Evolutionary conservation across 345 rosid species (phyloP).

Genomic region (Bruguiera parviflora): DNA sequence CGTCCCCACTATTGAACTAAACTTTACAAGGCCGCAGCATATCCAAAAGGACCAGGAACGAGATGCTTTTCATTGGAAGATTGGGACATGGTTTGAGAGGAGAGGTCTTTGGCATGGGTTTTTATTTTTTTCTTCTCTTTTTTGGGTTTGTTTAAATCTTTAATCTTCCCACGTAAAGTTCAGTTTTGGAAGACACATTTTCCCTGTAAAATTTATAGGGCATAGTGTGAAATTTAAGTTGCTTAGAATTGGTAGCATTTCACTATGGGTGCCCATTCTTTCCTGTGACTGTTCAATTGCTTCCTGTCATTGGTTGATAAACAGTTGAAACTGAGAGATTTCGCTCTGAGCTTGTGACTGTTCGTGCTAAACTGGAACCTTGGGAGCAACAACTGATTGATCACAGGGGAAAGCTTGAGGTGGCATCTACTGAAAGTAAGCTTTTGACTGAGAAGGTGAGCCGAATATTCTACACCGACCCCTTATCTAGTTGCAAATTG

Average conservation of each 20-base stretch:
- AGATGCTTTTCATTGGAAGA: too few relatives aligned
- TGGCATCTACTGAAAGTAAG: slow-evolving; percentile 73
- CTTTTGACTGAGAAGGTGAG: slow-evolving; percentile 79
- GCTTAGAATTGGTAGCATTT: neutral
- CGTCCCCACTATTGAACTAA: too few relatives aligned
- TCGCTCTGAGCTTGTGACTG: slow-evolving; percentile 68
- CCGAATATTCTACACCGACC: slow-evolving; percentile 9
- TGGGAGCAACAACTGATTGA: slow-evolving; percentile 86
- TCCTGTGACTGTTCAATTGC: neutral
- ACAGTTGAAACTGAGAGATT: slow-evolving; percentile 83
- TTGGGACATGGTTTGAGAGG: too few relatives aligned
- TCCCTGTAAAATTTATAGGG: neutral
- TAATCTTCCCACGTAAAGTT: neutral
- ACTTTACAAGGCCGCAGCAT: too few relatives aligned
- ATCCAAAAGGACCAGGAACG: too few relatives aligned
- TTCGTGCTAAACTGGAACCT: slow-evolving; percentile 88
- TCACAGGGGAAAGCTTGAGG: slow-evolving; percentile 89
- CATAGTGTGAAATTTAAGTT: neutral
- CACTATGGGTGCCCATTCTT: neutral
- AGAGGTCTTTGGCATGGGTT: too few relatives aligned
- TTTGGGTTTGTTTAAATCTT: neutral
- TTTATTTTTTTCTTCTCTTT: neutral
- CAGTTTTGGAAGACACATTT: neutral
- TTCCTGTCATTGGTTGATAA: slow-evolving; percentile 9
- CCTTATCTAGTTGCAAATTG: too few relatives aligned